A percentile compares a stretch with the other conserved stretches of the same genome.
phyloP scores from a whole-genome alignment of 2,329 filamentous ascomycete species.

The Pyricularia pennisetigena region DNA sequence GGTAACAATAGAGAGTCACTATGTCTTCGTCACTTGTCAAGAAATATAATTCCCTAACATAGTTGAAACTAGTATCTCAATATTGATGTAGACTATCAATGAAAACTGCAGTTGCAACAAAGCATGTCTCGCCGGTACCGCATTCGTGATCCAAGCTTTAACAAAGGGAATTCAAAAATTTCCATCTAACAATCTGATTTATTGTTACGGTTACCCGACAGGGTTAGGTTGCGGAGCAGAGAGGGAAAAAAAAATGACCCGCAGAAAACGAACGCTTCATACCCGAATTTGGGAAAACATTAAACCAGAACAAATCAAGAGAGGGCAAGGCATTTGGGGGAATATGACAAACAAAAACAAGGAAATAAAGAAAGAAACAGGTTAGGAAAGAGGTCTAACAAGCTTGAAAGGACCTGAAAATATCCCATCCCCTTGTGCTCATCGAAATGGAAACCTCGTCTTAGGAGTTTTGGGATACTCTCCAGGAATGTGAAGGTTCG shows the following conservation, averaged over 20 bases:
- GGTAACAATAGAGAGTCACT: neutral
- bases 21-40: neutral
- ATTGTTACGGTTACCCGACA: neutral
- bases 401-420: neutral
- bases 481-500: constrained; percentile 60
- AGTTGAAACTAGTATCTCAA: neutral
- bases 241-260: neutral
- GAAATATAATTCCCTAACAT: neutral
- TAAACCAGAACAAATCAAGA: neutral
- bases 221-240: neutral
- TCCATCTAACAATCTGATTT: neutral
- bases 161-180: neutral
- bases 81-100: neutral
- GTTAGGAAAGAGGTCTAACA: constrained; percentile 1
- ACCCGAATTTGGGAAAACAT: neutral
- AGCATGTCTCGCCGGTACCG: neutral
- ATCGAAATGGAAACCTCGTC: constrained; percentile 6
- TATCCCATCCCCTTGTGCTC: neutral
- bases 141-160: neutral
- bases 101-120: neutral
- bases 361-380: neutral
- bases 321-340: neutral
- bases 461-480: constrained; percentile 48
- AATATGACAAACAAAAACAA: neutral
- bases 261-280: neutral